phyloP scores from a whole-genome alignment of 2,329 filamentous ascomycete genomes.

The Fusarium avenaceum region DNA sequence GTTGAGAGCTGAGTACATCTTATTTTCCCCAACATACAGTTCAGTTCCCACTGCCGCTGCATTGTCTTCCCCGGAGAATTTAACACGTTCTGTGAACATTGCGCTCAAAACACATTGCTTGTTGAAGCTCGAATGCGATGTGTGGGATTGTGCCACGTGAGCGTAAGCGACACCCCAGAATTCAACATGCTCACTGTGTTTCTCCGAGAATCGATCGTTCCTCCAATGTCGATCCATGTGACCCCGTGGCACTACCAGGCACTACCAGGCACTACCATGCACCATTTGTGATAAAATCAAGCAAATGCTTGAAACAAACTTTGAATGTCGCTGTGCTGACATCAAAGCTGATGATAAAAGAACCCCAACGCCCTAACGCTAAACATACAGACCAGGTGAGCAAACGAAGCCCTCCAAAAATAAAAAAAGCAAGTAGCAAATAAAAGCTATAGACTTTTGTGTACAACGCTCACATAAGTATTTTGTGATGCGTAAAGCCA shows the following conservation, averaged over 20 bases:
- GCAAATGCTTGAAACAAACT: slow-evolving; percentile 3
- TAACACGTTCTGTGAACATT: neutral
- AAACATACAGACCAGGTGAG: slow-evolving; percentile 26
- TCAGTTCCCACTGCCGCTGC: slow-evolving; percentile 1
- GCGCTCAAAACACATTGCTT: slow-evolving; percentile 2
- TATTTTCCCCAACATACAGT: slow-evolving; percentile 14
- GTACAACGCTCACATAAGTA: slow-evolving; percentile 6
- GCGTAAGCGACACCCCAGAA: neutral
- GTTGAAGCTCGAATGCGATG: slow-evolving; percentile 13
- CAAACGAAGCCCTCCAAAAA: slow-evolving; percentile 6
- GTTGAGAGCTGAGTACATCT: slow-evolving; percentile 8
- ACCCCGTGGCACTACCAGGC: neutral
- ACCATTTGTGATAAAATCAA: slow-evolving; percentile 1
- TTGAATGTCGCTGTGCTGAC: slow-evolving; percentile 11
- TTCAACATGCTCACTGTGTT: neutral
- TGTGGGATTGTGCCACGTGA: neutral
- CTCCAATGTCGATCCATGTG: neutral
- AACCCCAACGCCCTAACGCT: slow-evolving; percentile 39
- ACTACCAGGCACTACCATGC: neutral
- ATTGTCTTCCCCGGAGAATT: neutral
- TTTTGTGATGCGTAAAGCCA: slow-evolving; percentile 14
- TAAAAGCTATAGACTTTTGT: slow-evolving; percentile 35
- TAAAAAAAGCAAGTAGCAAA: slow-evolving; percentile 20
- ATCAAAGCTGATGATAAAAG: slow-evolving; percentile 14
- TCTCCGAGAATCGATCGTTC: slow-evolving; percentile 1